Base-by-base conservation (phyloP, 495 filamentous ascomycete species). In the Neurospora sp. region DNA sequence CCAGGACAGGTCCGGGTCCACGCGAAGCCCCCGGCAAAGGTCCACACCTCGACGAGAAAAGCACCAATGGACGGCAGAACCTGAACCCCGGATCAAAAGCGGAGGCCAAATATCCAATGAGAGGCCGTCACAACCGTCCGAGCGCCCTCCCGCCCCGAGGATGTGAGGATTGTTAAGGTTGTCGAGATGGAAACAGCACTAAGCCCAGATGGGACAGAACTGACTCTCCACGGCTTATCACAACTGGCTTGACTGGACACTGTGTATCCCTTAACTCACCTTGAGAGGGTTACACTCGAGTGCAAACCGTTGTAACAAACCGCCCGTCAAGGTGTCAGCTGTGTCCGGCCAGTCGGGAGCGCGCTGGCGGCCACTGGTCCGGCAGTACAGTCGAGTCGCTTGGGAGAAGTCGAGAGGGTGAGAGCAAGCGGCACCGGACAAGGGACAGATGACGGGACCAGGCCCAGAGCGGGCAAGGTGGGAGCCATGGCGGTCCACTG, bases 51-150 rank as follows among this genome's bases (percentile, higher is more conserved):
- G 23, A 62, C 23, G 48, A 16, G 48, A 8, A 8, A 16, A 59
- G 23, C 27, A 62, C 46, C 46, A 54, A 54, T 54, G 59, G 73
- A 18, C 72, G 75, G 72, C 77, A 77, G 78, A 78, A 78, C 76
- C 78, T 78, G 69, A 78, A 75, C 77, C 77, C 76, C 77, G 77
- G 77, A 79, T 75, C 72, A 72, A 70, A 72, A 66, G 46, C 6
- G 31, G 18, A 41, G 16, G 9, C 62, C 70, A 71, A 59, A 62
- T 54, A 42, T 73, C 75, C 77, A 77, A 76, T 72, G 71, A 69
- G 73, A 74, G 54, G 18, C 42, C 9, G 39, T 31, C 23, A 31
- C 27, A 37, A 1, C 14, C 54, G 7, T 35, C 14, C 54, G 54
- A 66, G 54, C 54, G 54, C 54, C 54, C 54, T 66, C 54, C 54